Base-by-base conservation (phyloP, 2,329 filamentous ascomycete species). In the Aspergillus bombycis region DNA sequence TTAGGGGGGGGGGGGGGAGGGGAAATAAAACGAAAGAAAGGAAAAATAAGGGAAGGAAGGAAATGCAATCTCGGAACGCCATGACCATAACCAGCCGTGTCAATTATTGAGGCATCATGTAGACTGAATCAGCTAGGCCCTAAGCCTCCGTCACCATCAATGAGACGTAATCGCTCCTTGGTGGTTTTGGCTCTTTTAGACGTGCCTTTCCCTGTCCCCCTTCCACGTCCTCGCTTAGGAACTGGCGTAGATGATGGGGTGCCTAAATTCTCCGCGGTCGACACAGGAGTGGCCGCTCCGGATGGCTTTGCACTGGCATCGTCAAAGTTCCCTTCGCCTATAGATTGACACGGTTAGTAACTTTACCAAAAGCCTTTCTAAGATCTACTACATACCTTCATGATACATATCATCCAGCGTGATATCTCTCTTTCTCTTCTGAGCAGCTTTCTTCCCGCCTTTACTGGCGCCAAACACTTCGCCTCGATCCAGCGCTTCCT, bases 381-480 rank as follows among this genome's bases (percentile, higher is more conserved):
- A 41, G n/a, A n/a, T n/a, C n/a, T n/a, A n/a, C 10, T 14, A 81
- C 92, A 89, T 78, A 97, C 95, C 95, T 85, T 99, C 95, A 77
- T 99, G 95, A 81, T 99, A 99, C 92, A 99, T 93, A 75, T 97
- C 94, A 77, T 98, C 95, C 79, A 98, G 81, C 73, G 85, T 88
- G 67, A 89, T 80, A 76, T 89, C 87, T 60, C 78, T 78, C 78
- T 80, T 79, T 77, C 82, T 85, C 71, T 91, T 94, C 57, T 78
- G 78, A n/a, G 79, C 79, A 48, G 82, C 78, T 80, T 89, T 90
- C 69, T 82, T 84, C 65, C 85, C 85, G 62, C 86, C 88, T 80
- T 89, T 90, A 54, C 79, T 80, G 66, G 82, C 82, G 64, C 81
- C 82, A 77, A 85, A 86, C 41, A 80, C 88, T 65, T 91, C 91